Conservation (phyloP, 495 filamentous ascomycete species). For the Xylaria intraflava region DNA sequence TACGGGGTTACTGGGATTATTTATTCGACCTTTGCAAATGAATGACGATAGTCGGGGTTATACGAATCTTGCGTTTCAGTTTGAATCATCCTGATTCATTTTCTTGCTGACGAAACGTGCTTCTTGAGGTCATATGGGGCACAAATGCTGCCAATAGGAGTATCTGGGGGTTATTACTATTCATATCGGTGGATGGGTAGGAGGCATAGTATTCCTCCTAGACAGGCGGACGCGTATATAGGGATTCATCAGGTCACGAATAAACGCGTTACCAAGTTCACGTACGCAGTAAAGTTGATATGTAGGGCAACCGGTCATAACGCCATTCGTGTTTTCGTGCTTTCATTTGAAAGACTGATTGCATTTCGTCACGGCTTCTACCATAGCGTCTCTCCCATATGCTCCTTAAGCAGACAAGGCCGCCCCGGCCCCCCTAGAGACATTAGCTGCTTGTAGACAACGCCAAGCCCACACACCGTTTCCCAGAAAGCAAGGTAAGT, state of each 20-base stretch:
- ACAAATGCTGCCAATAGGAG: background rate
- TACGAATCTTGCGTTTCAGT: background rate
- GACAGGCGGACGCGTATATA: background rate
- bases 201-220: background rate
- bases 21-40: background rate
- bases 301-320: no score
- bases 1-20: background rate
- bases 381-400: background rate
- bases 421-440: no score
- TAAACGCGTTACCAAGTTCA: background rate
- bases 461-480: background rate
- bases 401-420: background rate
- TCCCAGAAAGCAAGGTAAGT: background rate
- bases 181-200: background rate
- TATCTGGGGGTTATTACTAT: background rate
- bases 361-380: background rate
- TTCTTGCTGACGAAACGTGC: background rate
- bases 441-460: background rate
- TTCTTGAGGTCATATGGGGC: background rate
- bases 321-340: background rate
- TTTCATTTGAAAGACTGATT: background rate
- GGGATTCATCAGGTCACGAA: background rate
- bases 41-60: background rate
- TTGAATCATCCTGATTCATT: background rate
- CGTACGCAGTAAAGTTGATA: no score